Percentiles rank a stretch among this genome's conserved stretches.
These are phyloP conservation scores for Picocystis sp. DNA, from an alignment of 163 green algal species.

Conservation along the genomic window DNA sequence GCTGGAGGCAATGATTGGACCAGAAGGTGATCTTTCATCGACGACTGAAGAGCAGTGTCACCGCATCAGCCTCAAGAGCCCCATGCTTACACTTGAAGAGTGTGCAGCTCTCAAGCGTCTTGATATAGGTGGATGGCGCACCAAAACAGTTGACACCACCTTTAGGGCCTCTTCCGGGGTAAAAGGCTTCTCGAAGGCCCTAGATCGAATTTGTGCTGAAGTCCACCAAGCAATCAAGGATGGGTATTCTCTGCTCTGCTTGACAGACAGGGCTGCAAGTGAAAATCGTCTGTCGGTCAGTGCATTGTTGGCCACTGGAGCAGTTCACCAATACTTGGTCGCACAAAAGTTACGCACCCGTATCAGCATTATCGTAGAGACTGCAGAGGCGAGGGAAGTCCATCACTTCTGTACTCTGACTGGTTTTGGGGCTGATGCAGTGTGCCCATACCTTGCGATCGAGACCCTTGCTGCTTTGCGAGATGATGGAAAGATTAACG, in stretches of 20 bases:
- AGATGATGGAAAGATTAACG: conserved; percentile 48
- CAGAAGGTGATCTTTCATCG: conserved; percentile 68
- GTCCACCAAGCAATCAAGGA: conserved; percentile 47
- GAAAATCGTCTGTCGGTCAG: conserved; percentile 43
- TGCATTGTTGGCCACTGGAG: conserved; percentile 61
- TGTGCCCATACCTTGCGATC: conserved; percentile 87
- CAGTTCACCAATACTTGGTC: conserved; percentile 82
- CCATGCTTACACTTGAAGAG: conserved; percentile 51
- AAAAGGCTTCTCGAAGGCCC: conserved; percentile 44
- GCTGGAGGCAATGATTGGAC: conserved; percentile 77
- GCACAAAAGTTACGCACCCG: conserved; percentile 35
- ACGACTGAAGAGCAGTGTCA: conserved; percentile 31
- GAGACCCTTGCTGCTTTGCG: conserved; percentile 59
- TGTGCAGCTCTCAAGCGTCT: conserved; percentile 29
- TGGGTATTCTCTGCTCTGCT: conserved; percentile 59
- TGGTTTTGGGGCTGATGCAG: conserved; percentile 76
- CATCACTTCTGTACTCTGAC: conserved; percentile 88
- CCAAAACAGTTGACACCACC: conserved; percentile 67
- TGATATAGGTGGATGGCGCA: conserved; percentile 39
- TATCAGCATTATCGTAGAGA: conserved; percentile 71
- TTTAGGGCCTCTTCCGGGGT: conserved; percentile 40
- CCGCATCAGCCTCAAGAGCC: conserved; percentile 52
- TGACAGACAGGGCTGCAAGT: conserved; percentile 36
- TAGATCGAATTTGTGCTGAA: conserved; percentile 53
- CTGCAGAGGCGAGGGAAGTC: conserved; percentile 59